phyloP scores from a whole-genome alignment of 2,329 filamentous ascomycete genomes.

The Gaeumannomyces tritici region DNA sequence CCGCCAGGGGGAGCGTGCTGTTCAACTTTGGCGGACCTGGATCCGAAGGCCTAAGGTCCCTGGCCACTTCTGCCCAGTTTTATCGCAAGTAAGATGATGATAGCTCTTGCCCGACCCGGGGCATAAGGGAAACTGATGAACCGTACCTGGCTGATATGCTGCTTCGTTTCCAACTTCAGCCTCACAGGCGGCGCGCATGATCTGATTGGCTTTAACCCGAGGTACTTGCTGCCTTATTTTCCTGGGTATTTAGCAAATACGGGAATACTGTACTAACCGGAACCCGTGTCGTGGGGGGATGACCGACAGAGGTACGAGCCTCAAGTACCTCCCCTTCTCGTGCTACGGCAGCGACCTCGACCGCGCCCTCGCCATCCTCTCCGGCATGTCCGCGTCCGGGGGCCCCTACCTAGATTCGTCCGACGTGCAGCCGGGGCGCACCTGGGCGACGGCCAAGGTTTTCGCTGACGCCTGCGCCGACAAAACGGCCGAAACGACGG shows the following conservation, averaged over 20 bases:
- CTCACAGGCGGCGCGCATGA: neutral
- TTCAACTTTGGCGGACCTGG: conserved; percentile 21
- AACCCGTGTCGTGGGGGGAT: too few relatives aligned
- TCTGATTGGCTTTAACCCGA: conserved; percentile 1
- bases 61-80: too few relatives aligned
- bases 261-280: too few relatives aligned
- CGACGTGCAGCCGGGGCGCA: conserved; percentile 10
- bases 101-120: too few relatives aligned
- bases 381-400: too few relatives aligned
- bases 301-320: too few relatives aligned
- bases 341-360: neutral
- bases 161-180: too few relatives aligned
- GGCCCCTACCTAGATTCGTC: conserved; percentile 7
- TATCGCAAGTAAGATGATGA: too few relatives aligned
- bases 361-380: neutral
- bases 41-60: neutral
- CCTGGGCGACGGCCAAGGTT: conserved; percentile 14
- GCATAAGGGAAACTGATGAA: too few relatives aligned
- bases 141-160: too few relatives aligned
- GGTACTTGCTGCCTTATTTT: neutral
- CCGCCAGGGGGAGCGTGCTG: conserved; percentile 18
- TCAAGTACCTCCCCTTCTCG: neutral
- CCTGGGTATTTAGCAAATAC: too few relatives aligned
- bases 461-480: conserved; percentile 12
- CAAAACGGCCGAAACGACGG: conserved; percentile 17